Evolutionary conservation across 2,329 filamentous ascomycete species (phyloP), one percentile per base, ranked within the genome.

Genomic region (Phialophora expanda): DNA sequence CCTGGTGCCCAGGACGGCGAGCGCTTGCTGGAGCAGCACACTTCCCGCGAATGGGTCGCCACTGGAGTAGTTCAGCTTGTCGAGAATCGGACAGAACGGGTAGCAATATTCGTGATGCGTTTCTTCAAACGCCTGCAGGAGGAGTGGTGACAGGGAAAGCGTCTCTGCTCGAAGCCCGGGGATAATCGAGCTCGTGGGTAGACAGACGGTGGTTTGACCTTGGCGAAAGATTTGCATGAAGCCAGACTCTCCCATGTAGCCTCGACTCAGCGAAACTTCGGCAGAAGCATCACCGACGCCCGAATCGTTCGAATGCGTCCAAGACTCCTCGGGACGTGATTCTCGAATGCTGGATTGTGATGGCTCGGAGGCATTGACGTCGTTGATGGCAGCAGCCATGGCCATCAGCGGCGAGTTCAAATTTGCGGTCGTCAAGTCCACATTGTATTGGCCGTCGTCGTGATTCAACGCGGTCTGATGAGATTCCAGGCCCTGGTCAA

Each of bases 1-100:
- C 58, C 80, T 76, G 53, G 77, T 81, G 2, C 75, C 76, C 0
- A 78, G 77, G 1, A 80, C 69, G 0, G 79, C 79, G 2, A 82
- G 73, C 0, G 80, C 76, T 59, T 79, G 76, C 5, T 73, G 68
- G 5, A 72, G 62, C 11, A 73, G 51, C 4, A 68, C 62, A 14
- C 70, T 72, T 32, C 51, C 57, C 12, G 70, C 67, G 1, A 78
- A 57, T 9, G 55, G 55, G 22, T 24, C 26, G 5, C 79, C 78
- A 1, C 71, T 71, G 1, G 66, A 46, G 1, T 80, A 65, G 1
- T 70, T 74, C 1, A 75, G 68, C 1, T 70, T 69, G 50, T 81
- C 77, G 1, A 81, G 4, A 20, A 60, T 46, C 9, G 57, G 57
- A 51, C 57, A 60, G 22, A 41, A 60, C 9, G 57, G 41, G 44